A percentile compares a stretch with the other conserved stretches of the same genome.
These are phyloP conservation scores for Eutypa lata DNA, from an alignment of 2,329 filamentous ascomycete species.

Conservation along the genomic window DNA sequence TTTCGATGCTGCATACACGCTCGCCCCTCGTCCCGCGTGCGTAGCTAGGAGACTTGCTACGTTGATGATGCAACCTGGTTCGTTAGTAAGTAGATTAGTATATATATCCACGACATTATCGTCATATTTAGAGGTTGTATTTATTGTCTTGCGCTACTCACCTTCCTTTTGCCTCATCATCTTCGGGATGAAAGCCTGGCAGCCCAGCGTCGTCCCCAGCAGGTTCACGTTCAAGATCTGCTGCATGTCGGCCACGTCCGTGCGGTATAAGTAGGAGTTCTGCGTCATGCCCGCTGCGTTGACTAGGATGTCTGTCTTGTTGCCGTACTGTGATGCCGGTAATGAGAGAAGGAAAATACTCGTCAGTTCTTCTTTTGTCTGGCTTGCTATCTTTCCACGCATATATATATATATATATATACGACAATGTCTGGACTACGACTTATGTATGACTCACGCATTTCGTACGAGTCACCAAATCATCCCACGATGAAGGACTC, in stretches of 20 bases:
- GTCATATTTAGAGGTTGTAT: too few relatives aligned
- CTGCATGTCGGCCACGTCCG: conserved; percentile 47
- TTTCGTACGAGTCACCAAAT: conserved; percentile 6
- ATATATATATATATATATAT: too few relatives aligned
- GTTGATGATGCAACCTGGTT: conserved; percentile 76
- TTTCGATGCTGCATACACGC: conserved; percentile 76
- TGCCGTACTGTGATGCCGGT: conserved; percentile 9
- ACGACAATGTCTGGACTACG: too few relatives aligned
- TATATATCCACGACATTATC: too few relatives aligned
- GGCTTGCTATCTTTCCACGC: too few relatives aligned
- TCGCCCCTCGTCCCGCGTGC: conserved; percentile 66
- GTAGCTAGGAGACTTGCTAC: conserved; percentile 72
- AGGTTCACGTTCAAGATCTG: conserved; percentile 69
- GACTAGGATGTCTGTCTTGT: conserved; percentile 58
- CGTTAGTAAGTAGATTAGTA: too few relatives aligned
- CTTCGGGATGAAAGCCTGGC: conserved; percentile 46
- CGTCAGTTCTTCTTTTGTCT: too few relatives aligned
- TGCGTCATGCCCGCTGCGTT: conserved; percentile 78
- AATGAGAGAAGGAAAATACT: too few relatives aligned
- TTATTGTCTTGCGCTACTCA: conserved; percentile 8
- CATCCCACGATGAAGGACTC: conserved; percentile 11
- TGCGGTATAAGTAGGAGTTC: conserved; percentile 58
- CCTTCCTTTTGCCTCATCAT: conserved; percentile 41
- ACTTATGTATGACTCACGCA: too few relatives aligned
- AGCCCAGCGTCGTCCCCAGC: conserved; percentile 60